phyloP scores from a whole-genome alignment of 345 rosid genomes.

The Heritiera fomes region DNA sequence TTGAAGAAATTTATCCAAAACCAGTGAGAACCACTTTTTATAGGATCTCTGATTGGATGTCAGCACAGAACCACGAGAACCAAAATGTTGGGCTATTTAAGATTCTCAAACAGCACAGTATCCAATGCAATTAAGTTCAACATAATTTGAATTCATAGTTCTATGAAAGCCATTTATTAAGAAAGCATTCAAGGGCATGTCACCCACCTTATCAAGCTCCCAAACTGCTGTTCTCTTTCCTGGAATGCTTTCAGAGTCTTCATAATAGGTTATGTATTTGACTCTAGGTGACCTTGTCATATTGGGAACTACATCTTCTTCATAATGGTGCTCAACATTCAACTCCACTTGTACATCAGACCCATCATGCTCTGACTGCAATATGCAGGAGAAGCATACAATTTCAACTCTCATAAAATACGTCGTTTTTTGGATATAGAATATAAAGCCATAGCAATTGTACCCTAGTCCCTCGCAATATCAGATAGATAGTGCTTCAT shows the following conservation, averaged over 20 bases:
- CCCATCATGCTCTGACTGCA: constrained; percentile 97
- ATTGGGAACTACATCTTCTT: constrained; percentile 72
- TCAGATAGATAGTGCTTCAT: neutral
- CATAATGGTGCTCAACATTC: constrained; percentile 74
- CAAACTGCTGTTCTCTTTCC: constrained; percentile 96
- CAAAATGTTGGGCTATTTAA: neutral
- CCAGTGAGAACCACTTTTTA: too few species aligned
- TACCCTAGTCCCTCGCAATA: neutral
- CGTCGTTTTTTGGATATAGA: neutral
- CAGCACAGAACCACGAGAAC: too few species aligned
- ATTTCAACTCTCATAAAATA: neutral
- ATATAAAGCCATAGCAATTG: neutral
- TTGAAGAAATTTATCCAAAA: too few species aligned
- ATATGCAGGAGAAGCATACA: neutral
- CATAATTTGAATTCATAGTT: constrained; percentile 9
- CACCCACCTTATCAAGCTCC: constrained; percentile 89
- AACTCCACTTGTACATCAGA: constrained; percentile 76
- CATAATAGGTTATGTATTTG: constrained; percentile 85
- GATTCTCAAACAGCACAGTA: constrained; percentile 4
- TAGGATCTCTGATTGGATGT: too few species aligned
- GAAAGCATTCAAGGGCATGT: constrained; percentile 17
- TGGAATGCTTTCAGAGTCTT: constrained; percentile 86
- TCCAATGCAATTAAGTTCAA: neutral
- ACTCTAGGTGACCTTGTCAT: constrained; percentile 84
- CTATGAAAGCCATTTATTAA: neutral